Base-by-base conservation (phyloP, 306 rosid species). In the Inga laurina region DNA sequence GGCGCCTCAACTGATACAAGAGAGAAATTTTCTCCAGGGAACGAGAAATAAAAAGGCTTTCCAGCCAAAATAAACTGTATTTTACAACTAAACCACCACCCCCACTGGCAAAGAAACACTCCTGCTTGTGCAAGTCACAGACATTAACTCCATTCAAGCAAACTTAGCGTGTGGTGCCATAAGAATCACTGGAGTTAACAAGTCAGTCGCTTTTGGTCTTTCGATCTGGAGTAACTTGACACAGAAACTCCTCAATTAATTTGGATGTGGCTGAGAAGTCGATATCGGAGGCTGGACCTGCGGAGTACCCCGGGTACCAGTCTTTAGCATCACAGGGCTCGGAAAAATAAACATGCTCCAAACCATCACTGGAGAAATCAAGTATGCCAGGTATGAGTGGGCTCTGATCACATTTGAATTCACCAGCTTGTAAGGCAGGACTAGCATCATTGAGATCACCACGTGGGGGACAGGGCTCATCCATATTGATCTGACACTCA, bases 231-330 rank as follows among this genome's bases (percentile, higher is more conserved):
- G 81, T 77, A 57, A 75, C 88, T 70, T 84, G 75, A 24, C 82
- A 88, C 74, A 89, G 90, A 49, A 89, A 54, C 81, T 86, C 89
- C 78, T 90, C 94, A 21, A 92, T 92, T 89, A 89, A 85, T 39
- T 84, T 90, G 84, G 91, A 89, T 19, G 94, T 83, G 7, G 92
- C 79, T 64, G 86, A 73, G 71, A 92, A 82, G 80, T 92, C 92
- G 9, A 85, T 30, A 45, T 77, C 75, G 61, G 89, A 83, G 57
- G 71, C 41, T 0, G 88, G 43, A 76, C 88, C 77, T 16, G 83
- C 46, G 4, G 56, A 57, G 74, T 77, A 86, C 66, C 86, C 86
- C 3, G 85, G 74, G 37, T 79, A 90, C 97, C 94, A 92, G 52
- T 79, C 90, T 84, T 84, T 89, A 34, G 82, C 41, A 80, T 85